Evolutionary conservation across 108 stramenopile genomes (phyloP).

Genomic region (Discostella pseudostelligera): DNA sequence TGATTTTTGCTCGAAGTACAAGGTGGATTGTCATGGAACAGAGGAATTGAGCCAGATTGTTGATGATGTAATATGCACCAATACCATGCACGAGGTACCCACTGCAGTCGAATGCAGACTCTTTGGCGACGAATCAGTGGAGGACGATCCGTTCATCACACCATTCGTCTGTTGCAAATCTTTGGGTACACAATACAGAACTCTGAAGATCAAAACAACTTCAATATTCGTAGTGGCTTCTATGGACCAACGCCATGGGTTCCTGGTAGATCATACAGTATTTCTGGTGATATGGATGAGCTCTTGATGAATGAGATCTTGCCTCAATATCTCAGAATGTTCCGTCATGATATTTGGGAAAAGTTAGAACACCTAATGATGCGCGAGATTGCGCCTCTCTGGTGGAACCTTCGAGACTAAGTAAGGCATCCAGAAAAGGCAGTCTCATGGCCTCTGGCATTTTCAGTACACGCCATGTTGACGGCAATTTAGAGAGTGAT

Average conservation of each 20-base stretch:
- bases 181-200: constrained; percentile 31
- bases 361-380: constrained; percentile 20
- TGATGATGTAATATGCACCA: not conserved
- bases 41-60: constrained; percentile 19
- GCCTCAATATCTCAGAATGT: constrained; percentile 33
- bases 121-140: too few species aligned
- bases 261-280: constrained; percentile 24
- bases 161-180: constrained; percentile 44
- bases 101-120: too few species aligned
- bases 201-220: not conserved
- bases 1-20: constrained; percentile 34
- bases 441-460: constrained; percentile 50
- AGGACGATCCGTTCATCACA: constrained; percentile 45
- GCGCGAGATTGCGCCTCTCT: constrained; percentile 35
- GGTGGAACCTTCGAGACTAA: constrained; percentile 18
- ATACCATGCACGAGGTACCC: constrained; percentile 34
- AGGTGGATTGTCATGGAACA: constrained; percentile 19
- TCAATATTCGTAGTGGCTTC: constrained; percentile 14
- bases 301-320: constrained; percentile 50
- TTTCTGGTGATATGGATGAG: constrained; percentile 50
- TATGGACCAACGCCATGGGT: constrained; percentile 41
- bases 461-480: constrained; percentile 51
- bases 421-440: constrained; percentile 40
- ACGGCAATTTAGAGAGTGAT: constrained; percentile 46
- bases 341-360: constrained; percentile 34